Base-by-base conservation (phyloP, 768 basidiomycete genomes). In the Lactarius indigo region DNA sequence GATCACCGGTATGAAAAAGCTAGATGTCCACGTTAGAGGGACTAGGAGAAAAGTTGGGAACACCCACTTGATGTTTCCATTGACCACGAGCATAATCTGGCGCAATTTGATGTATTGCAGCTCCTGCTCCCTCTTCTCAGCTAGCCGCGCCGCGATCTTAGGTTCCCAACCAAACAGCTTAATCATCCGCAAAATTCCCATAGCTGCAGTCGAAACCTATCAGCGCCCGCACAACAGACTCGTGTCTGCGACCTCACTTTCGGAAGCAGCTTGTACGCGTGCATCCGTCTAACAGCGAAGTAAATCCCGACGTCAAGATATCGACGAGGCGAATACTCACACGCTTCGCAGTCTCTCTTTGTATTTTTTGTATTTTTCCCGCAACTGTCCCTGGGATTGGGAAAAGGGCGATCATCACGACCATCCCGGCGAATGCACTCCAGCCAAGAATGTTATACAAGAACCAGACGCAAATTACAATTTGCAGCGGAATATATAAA, bases 161-260 rank as follows among this genome's bases (percentile, higher is more conserved):
- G 78, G 76, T 70, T 87, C 82, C 82, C 89, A 84, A 10, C 81
- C 89, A 70, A 91, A 90, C 42, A 90, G 76, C 75, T 85, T 84
- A 73, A 83, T 73, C 78, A 84, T 82, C 18, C 82, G 78, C 6
- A 83, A 65, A 64, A 79, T 74, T 30, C 71, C 71, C 64, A 80
- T 71, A 13, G 73, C 79, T 79, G 59, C 2, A 37, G 20, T 26
- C 8, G 28, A 33, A 23, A 10, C 10, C 72, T 39, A 30, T 65
- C 35, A 58, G 31, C 57, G 42, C 20, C 35, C 69, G 64, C 15
- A 50, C 47, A 6, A 37, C 5, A 2, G 12, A 31, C 12, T 44
- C n/a, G 33, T 28, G 12, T 37, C 17, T 37, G 37, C 10, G 12
- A 30, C 74, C 56, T 65, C 60, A 75, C 78, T 73, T 70, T 84